Percentiles rank a stretch among this genome's conserved stretches.
Evolutionary conservation across 1,139 yeast genomes (phyloP).

Genomic region (Scheffersomyces cryptocercus): DNA sequence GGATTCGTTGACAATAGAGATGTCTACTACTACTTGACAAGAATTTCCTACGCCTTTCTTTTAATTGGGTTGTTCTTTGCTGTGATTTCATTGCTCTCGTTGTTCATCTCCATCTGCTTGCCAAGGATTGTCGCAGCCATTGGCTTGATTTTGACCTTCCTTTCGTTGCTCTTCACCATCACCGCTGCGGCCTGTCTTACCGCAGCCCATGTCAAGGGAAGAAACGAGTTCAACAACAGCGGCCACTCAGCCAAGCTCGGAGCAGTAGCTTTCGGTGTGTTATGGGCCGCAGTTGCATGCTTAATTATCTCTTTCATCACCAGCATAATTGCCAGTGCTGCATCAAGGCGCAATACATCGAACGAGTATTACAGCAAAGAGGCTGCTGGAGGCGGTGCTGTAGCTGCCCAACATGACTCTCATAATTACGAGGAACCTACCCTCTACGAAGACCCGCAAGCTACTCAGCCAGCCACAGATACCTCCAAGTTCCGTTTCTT

Average conservation of each 20-base stretch:
- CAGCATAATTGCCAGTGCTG: conserved; percentile 6
- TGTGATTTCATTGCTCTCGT: conserved; percentile 40
- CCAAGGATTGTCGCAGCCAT: conserved; percentile 25
- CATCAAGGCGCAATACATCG: no score
- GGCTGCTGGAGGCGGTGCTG: no score
- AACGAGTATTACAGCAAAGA: no score
- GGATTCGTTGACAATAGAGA: conserved; percentile 46
- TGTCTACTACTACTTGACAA: conserved; percentile 60
- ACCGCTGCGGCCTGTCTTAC: conserved; percentile 65
- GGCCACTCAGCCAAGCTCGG: conserved; percentile 56
- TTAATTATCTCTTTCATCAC: conserved; percentile 28
- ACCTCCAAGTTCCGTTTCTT: conserved; percentile 15
- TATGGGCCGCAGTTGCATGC: conserved; percentile 62
- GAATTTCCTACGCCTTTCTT: conserved; percentile 69
- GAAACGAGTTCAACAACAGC: conserved; percentile 50
- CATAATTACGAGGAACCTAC: no score
- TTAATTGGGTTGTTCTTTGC: conserved; percentile 60
- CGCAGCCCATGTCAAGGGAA: conserved; percentile 65
- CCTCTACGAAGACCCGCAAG: not conserved
- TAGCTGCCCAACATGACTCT: no score
- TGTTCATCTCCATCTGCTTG: conserved; percentile 4
- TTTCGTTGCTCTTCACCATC: conserved; percentile 54
- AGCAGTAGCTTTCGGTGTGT: conserved; percentile 57
- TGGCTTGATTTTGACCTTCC: conserved; percentile 17
- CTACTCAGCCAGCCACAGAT: conserved; percentile 9